These are phyloP conservation scores for Letharia columbiana DNA, from an alignment of 495 filamentous ascomycete genomes.

Conservation along the genomic window DNA sequence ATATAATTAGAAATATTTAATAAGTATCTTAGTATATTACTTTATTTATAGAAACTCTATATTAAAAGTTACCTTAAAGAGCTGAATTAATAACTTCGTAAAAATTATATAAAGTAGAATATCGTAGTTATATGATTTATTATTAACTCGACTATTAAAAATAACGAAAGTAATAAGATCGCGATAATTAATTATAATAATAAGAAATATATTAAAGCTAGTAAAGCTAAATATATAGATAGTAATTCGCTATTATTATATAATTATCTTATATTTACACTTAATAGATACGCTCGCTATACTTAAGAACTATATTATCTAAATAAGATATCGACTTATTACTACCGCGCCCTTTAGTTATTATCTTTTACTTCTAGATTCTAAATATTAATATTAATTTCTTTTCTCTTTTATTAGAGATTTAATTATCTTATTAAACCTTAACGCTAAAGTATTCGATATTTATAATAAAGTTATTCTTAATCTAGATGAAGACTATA, in stretches of 20 bases:
- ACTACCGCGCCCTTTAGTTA: not conserved
- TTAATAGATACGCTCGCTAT: slow-evolving; percentile 11
- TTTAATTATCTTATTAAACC: slow-evolving; percentile 11
- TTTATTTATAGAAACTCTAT: not conserved
- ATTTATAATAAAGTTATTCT: slow-evolving; percentile 18
- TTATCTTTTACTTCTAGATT: not conserved
- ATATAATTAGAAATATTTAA: slow-evolving; percentile 20
- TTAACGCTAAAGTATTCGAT: slow-evolving; percentile 8
- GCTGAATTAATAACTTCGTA: not conserved
- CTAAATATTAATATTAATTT: not conserved
- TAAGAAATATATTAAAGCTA: not conserved
- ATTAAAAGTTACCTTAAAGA: not conserved
- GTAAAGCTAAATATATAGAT: slow-evolving; percentile 11
- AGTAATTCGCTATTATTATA: slow-evolving; percentile 5
- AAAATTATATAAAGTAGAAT: not conserved
- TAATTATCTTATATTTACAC: slow-evolving; percentile 11
- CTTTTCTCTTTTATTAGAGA: slow-evolving; percentile 1
- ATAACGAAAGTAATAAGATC: slow-evolving; percentile 8
- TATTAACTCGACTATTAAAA: slow-evolving; percentile 1
- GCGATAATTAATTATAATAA: slow-evolving; percentile 19
- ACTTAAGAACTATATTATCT: not conserved
- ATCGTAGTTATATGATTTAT: slow-evolving; percentile 13
- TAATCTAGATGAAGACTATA: slow-evolving; percentile 11
- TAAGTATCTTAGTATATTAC: slow-evolving; percentile 9
- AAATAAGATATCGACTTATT: too few species aligned